Base-by-base conservation (phyloP, 345 rosid species). In the Brassica nigra region DNA sequence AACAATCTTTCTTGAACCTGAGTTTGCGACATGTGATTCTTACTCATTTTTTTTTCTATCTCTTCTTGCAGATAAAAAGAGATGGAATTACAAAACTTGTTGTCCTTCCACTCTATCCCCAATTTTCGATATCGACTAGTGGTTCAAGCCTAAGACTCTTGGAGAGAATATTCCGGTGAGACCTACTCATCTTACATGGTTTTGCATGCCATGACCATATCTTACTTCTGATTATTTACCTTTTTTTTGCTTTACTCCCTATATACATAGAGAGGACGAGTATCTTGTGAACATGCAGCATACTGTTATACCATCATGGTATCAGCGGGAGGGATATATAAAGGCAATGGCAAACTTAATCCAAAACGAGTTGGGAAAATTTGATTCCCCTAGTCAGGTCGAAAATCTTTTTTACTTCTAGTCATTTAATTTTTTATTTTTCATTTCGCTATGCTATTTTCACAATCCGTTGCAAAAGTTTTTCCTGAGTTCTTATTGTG, bases 281-380 rank as follows among this genome's bases (percentile, higher is more conserved):
- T 95, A 95, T 84, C 94, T 95, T 68, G 98, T 91, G 47, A 95
- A 90, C 87, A 95, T 95, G 99, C 98, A 91, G 80, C 99, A 95
- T 77, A 95, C 98, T 3, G 98, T 95, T 77, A 95, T 95, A 74
- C 99, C 99, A 66, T 95, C 99, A 4, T 95, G 99, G 99, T 95
- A 95, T 80, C 99, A 95, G 82, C 96, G 99, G 34, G 97, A 95
- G 76, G 99, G 99, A 73, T 95, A 95, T 82, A 88, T 92, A 75
- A 92, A 87, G 76, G 89, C 99, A 44, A 91, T 91, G 98, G 86
- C 92, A 73, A 87, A 89, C 80, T 80, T 95, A 76, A 92, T 91
- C 76, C 90, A 91, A 80, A 85, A 86, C 76, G 97, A 95, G 85
- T 81, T 95, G 78, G 75, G 28, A 59, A 90, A 82, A 37, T 92